These are phyloP conservation scores for Eutrema japonicum DNA, from an alignment of 345 rosid genomes.

Conservation along the genomic window DNA sequence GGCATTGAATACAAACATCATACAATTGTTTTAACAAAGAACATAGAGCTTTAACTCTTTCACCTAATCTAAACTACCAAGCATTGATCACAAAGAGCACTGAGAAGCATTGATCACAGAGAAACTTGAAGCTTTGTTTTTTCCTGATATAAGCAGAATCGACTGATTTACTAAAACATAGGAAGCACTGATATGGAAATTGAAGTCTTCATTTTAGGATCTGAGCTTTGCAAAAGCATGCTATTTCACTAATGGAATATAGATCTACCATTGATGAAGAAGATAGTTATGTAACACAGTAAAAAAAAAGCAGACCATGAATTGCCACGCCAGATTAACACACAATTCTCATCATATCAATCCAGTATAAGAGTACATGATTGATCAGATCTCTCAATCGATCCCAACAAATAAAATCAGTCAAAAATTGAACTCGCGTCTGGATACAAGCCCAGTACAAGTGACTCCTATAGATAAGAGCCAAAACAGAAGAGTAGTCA, in stretches of 20 bases:
- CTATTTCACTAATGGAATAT: conserved; percentile 9
- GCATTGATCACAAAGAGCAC: no score
- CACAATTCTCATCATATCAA: conserved; percentile 4
- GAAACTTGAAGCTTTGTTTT: conserved; percentile 3
- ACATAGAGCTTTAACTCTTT: no score
- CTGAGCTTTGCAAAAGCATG: conserved; percentile 17
- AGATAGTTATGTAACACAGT: neutral
- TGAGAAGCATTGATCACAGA: neutral
- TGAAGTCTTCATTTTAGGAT: conserved; percentile 23
- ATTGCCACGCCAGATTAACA: neutral
- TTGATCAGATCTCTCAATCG: conserved; percentile 26
- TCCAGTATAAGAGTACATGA: conserved; percentile 7
- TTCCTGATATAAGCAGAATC: conserved; percentile 13
- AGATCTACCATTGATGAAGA: conserved; percentile 19
- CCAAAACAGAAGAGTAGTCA: no score
- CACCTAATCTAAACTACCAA: no score
- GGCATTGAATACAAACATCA: no score
- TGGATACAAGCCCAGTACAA: no score
- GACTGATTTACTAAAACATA: conserved; percentile 12
- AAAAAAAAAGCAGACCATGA: conserved; percentile 7
- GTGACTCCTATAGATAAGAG: no score
- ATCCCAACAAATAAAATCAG: neutral
- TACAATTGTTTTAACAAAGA: no score
- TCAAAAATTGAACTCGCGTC: neutral
- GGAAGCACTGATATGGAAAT: conserved; percentile 11